These are phyloP conservation scores for Globisporangium perplexum DNA, from an alignment of 352 stramenopile genomes.

Conservation along the genomic window DNA sequence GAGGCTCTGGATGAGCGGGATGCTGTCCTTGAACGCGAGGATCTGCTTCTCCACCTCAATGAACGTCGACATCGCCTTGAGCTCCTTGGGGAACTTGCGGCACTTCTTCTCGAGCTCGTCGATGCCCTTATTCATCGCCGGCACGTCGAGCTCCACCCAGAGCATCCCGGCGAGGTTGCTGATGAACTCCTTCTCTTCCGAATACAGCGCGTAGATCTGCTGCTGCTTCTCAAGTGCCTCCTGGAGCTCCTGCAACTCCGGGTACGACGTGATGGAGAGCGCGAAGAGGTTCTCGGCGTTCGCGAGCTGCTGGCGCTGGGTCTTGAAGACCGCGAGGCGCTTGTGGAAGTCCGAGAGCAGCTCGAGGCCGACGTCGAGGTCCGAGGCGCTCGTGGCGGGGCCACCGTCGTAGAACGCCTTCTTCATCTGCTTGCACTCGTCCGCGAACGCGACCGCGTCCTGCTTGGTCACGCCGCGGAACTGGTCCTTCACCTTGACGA, in stretches of 20 bases:
- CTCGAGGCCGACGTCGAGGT: slow-evolving; percentile 89
- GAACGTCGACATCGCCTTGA: slow-evolving; percentile 89
- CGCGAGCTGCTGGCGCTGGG: slow-evolving; percentile 79
- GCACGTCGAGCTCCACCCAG: slow-evolving; percentile 92
- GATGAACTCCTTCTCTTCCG: slow-evolving; percentile 93
- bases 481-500: slow-evolving; percentile 93
- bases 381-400: slow-evolving; percentile 72
- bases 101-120: slow-evolving; percentile 92
- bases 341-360: slow-evolving; percentile 85
- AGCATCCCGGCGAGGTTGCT: slow-evolving; percentile 83
- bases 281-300: slow-evolving; percentile 95
- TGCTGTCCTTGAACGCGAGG: slow-evolving; percentile 91
- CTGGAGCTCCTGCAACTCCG: slow-evolving; percentile 84
- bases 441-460: slow-evolving; percentile 84
- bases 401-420: slow-evolving; percentile 84
- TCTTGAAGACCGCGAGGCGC: slow-evolving; percentile 70
- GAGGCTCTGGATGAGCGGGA: slow-evolving; percentile 91
- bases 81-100: slow-evolving; percentile 88
- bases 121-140: slow-evolving; percentile 88
- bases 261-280: slow-evolving; percentile 88
- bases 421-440: slow-evolving; percentile 83
- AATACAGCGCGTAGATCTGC: slow-evolving; percentile 90
- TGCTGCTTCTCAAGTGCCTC: slow-evolving; percentile 86
- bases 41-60: slow-evolving; percentile 90
- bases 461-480: slow-evolving; percentile 93